Percentiles rank a stretch among this genome's conserved stretches.
These are phyloP conservation scores for Tritrichomonas musculus DNA, from an alignment of 208 protist species.

Conservation along the genomic window DNA sequence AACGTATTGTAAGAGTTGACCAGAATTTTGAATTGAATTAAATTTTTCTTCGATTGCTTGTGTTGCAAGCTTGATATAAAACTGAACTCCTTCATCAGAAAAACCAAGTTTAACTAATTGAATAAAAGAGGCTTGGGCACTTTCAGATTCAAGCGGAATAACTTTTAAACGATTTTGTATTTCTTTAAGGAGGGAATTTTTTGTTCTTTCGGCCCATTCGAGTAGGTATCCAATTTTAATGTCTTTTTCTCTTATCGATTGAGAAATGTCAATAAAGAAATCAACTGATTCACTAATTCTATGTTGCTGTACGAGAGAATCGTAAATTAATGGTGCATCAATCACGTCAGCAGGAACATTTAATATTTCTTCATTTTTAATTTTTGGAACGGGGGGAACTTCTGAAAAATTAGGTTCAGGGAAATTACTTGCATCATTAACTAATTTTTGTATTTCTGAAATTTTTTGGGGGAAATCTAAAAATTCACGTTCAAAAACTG, in stretches of 20 bases:
- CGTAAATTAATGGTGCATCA: neutral
- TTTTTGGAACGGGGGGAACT: neutral
- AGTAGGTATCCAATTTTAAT: neutral
- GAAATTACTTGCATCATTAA: neutral
- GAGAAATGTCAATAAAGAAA: neutral
- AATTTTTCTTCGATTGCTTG: too few relatives aligned
- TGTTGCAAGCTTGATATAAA: too few relatives aligned
- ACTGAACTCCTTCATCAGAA: neutral
- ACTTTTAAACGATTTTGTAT: neutral
- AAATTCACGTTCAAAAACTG: slow-evolving; percentile 7
- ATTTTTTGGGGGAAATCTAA: slow-evolving; percentile 13
- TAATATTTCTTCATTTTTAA: neutral
- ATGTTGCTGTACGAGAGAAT: neutral
- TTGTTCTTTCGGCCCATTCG: neutral
- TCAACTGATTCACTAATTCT: neutral
- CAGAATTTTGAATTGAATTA: too few relatives aligned
- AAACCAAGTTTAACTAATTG: neutral
- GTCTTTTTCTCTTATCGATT: neutral
- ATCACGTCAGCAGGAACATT: neutral
- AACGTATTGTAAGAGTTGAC: neutral
- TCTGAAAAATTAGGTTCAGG: neutral
- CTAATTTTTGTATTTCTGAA: neutral
- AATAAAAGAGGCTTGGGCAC: neutral
- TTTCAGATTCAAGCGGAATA: neutral
- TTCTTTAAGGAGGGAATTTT: neutral